Base-by-base conservation (phyloP, 2,329 filamentous ascomycete species). In the Phaeoacremonium minimum region DNA sequence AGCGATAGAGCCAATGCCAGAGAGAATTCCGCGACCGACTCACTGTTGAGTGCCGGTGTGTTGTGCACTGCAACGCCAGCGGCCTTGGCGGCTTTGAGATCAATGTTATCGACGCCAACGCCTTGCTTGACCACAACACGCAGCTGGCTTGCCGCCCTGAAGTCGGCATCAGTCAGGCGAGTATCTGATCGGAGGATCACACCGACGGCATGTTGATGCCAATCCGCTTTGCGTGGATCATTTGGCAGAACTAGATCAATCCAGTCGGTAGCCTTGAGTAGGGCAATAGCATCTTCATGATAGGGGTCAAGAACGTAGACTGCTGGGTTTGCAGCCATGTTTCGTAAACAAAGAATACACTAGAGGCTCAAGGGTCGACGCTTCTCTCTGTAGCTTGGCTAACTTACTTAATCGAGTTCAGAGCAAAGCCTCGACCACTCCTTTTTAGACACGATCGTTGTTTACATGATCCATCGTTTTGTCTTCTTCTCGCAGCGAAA, bases 21-120 rank as follows among this genome's bases (percentile, higher is more conserved):
- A 1, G 53, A 48, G 26, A 61, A 37, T 35, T 61, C 58, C 6
- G 58, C 58, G 2, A 64, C 60, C 4, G 58, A 44, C 9, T 60
- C 56, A 6, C 44, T 51, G 38, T 53, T 57, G 22, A 48, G 42
- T 15, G 38, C 50, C 6, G 52, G 52, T 3, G 46, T 47, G 39
- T 54, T 54, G 38, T 41, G 42, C 7, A 54, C 50, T 28, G 15
- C 34, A 16, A 58, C 44, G 1, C 45, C 47, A 7, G 40, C 42
- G 6, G 35, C 34, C 7, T 37, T 32, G 35, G 48, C 51, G 4
- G 48, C 54, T 7, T 46, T 34, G 4, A 52, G 36, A 28, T 57
- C 52, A 19, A 58, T 51, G 35, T 54, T 52, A 36, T 57, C 52
- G 14, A 55, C 41, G 2, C 53, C 51, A 6, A 57, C 49, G 8